Percentiles rank a stretch among this genome's conserved stretches.
These are phyloP conservation scores for Kappamyces sp. DNA, from an alignment of 192 early-diverging fungal genomes.

Conservation along the genomic window DNA sequence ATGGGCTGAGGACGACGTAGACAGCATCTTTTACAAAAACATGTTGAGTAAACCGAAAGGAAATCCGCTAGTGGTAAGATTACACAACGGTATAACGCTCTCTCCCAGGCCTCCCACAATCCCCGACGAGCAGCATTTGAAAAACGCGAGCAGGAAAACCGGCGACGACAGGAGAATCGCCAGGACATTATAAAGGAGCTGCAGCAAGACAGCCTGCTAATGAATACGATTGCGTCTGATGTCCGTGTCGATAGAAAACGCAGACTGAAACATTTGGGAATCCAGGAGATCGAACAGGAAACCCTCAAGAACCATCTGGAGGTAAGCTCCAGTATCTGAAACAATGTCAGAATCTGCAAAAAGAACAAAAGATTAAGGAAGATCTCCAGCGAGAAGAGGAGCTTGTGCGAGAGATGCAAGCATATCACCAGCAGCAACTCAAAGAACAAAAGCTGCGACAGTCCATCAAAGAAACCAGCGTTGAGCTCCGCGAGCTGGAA, in stretches of 20 bases:
- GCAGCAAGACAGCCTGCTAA: constrained; percentile 33
- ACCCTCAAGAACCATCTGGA: constrained; percentile 28
- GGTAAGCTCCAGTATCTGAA: constrained; percentile 14
- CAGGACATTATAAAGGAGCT: constrained; percentile 42
- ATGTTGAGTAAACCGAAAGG: too few species aligned
- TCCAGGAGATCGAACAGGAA: constrained; percentile 29
- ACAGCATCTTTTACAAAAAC: too few species aligned
- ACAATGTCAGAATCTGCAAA: constrained; percentile 21
- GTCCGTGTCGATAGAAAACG: constrained; percentile 41
- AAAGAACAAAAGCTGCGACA: constrained; percentile 47
- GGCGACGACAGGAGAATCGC: constrained; percentile 33
- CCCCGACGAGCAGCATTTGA: constrained; percentile 18
- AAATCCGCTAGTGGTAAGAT: too few species aligned
- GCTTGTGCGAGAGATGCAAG: constrained; percentile 31
- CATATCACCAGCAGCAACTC: constrained; percentile 26
- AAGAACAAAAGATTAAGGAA: constrained; percentile 21
- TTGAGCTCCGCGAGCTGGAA: constrained; percentile 51
- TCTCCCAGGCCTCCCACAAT: too few species aligned
- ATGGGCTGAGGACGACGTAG: too few species aligned
- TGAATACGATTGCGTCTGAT: constrained; percentile 30
- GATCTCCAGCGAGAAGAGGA: constrained; percentile 27
- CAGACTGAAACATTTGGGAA: constrained; percentile 27
- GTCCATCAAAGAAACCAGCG: constrained; percentile 47
- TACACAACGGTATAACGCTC: too few species aligned
- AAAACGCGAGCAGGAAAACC: constrained; percentile 35